A percentile compares a stretch with the other conserved stretches of the same genome.
These are phyloP conservation scores for Haplosporangium gracile DNA, from an alignment of 192 early-diverging fungal species.

Conservation along the genomic window DNA sequence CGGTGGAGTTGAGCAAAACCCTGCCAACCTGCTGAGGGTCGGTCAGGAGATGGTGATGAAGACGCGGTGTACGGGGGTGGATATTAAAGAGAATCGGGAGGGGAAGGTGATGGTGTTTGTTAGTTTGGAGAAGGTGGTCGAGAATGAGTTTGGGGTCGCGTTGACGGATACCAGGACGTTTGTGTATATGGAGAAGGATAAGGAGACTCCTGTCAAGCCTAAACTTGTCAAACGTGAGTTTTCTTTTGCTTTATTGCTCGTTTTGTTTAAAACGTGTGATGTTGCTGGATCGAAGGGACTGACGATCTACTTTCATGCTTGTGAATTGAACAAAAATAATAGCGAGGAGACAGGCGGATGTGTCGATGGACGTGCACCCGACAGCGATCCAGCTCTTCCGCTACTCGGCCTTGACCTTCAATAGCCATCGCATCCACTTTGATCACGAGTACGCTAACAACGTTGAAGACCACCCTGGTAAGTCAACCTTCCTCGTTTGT, in stretches of 20 bases:
- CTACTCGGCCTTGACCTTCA: conserved; percentile 93
- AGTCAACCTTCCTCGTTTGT: not conserved
- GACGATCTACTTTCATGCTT: conserved; percentile 5
- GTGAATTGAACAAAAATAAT: not conserved
- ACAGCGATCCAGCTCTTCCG: conserved; percentile 83
- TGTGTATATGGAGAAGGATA: conserved; percentile 70
- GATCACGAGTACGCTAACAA: conserved; percentile 77
- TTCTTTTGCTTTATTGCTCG: not conserved
- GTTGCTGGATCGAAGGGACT: not conserved
- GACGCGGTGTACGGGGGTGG: conserved; percentile 65
- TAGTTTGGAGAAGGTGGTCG: conserved; percentile 71
- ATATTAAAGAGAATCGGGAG: conserved; percentile 64
- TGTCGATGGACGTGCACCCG: conserved; percentile 68
- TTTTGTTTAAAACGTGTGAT: not conserved
- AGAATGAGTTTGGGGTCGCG: conserved; percentile 70
- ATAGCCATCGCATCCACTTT: conserved; percentile 92
- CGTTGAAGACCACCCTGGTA: conserved; percentile 77
- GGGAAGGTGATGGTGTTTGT: conserved; percentile 77
- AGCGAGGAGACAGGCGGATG: conserved; percentile 71
- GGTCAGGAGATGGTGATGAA: conserved; percentile 74
- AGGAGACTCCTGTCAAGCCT: conserved; percentile 4
- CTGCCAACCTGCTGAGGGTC: conserved; percentile 70
- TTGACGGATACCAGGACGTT: conserved; percentile 76
- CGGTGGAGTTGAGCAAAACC: conserved; percentile 72
- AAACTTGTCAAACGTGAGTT: conserved; percentile 55